Evolutionary conservation across 768 basidiomycete species (phyloP).

Genomic region (Russula olivacea): DNA sequence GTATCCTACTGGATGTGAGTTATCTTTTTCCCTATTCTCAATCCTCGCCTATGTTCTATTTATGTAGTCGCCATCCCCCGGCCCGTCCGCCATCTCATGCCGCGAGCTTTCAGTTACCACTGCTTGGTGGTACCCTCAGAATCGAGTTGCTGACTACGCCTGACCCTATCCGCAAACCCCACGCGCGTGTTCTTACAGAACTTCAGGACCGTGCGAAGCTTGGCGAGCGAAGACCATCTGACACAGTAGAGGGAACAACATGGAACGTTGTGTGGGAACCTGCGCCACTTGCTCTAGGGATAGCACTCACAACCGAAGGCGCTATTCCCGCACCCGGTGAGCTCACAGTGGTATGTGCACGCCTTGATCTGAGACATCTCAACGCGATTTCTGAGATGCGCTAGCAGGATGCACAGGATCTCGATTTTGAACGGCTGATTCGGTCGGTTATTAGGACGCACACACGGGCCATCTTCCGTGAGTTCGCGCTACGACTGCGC

Average conservation of each 20-base stretch:
- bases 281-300: constrained; percentile 58
- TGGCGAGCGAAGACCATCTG: constrained; percentile 49
- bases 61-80: constrained; percentile 38
- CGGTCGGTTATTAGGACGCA: constrained; percentile 59
- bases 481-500: constrained; percentile 52
- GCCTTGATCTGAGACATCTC: background rate
- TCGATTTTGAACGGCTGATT: constrained; percentile 72
- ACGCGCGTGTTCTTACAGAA: constrained; percentile 50
- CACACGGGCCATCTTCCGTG: constrained; percentile 51
- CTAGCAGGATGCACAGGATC: constrained; percentile 52
- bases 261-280: constrained; percentile 80
- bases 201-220: constrained; percentile 63
- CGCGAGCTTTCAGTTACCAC: constrained; percentile 44
- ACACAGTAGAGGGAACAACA: constrained; percentile 64
- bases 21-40: background rate
- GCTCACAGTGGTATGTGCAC: constrained; percentile 51
- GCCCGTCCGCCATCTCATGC: constrained; percentile 30
- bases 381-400: background rate
- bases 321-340: constrained; percentile 37
- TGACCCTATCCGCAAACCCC: constrained; percentile 49
- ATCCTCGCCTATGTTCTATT: constrained; percentile 8
- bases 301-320: constrained; percentile 47
- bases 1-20: constrained; percentile 85
- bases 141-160: constrained; percentile 60
- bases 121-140: constrained; percentile 64